Conservation (phyloP, 148 eudicot genomes). For the Rhododendron williamsianum region DNA sequence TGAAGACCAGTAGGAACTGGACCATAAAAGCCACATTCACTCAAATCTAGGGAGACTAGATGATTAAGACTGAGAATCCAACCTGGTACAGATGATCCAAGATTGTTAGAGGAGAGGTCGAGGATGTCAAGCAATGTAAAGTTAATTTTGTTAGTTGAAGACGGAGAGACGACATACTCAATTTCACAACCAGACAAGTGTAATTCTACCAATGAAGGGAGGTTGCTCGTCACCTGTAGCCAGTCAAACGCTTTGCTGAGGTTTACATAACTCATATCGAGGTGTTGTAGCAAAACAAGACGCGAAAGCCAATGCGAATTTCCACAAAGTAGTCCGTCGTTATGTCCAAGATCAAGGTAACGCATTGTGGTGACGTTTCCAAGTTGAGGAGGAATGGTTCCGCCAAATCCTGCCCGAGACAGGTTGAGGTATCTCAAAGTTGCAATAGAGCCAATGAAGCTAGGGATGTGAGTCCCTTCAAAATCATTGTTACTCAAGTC, state of each 20-base stretch:
- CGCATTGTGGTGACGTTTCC: conserved; percentile 10
- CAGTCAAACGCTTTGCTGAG: background rate
- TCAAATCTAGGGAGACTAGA: background rate
- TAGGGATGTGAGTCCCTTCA: background rate
- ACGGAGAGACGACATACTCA: background rate
- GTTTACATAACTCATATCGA: background rate
- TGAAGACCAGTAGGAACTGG: background rate
- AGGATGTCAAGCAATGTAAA: background rate
- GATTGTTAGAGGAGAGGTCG: background rate
- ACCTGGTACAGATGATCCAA: background rate
- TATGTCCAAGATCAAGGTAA: background rate
- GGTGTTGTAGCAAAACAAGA: background rate
- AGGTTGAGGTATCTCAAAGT: conserved; percentile 21
- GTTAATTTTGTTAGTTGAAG: background rate
- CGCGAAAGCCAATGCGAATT: background rate
- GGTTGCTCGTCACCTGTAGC: background rate
- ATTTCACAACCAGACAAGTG: too few species aligned
- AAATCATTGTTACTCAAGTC: background rate
- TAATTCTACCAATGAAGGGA: background rate
- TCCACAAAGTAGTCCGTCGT: background rate
- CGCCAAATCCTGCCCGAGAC: background rate
- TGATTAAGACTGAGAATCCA: conserved; percentile 1
- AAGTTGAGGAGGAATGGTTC: conserved; percentile 8
- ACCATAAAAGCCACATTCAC: background rate
- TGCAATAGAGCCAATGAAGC: conserved; percentile 17